Evolutionary conservation across 2,329 filamentous ascomycete species (phyloP).

Genomic region (Hymenoscyphus repandus): DNA sequence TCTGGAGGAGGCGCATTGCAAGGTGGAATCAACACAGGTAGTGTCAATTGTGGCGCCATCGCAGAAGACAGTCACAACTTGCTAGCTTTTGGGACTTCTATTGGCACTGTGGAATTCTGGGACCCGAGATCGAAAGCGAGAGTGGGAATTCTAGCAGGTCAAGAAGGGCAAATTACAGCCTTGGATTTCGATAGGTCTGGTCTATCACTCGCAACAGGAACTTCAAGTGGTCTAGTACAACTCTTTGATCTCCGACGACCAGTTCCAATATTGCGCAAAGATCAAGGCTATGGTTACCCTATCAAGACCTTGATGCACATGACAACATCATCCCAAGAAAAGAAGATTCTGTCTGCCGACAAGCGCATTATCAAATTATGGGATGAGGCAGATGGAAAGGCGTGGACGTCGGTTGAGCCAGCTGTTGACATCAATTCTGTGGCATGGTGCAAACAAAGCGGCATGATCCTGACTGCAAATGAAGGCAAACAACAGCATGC

Average conservation of each 20-base stretch:
- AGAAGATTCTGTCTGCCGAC: conserved; percentile 87
- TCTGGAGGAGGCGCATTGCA: conserved; percentile 71
- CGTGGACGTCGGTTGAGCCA: conserved; percentile 95
- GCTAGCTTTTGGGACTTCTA: conserved; percentile 85
- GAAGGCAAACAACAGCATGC: conserved; percentile 93
- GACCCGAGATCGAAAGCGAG: conserved; percentile 79
- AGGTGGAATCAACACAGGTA: conserved; percentile 77
- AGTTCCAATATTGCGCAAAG: conserved; percentile 79
- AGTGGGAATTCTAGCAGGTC: conserved; percentile 68
- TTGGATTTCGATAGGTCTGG: conserved; percentile 82
- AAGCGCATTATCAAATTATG: conserved; percentile 97
- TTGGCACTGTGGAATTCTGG: conserved; percentile 97
- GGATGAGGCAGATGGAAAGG: conserved; percentile 74
- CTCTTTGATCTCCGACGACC: conserved; percentile 91
- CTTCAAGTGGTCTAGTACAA: conserved; percentile 81
- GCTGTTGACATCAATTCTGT: conserved; percentile 93
- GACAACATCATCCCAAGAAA: conserved; percentile 68
- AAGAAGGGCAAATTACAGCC: conserved; percentile 74
- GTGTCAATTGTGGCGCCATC: conserved; percentile 81
- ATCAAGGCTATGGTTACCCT: conserved; percentile 91
- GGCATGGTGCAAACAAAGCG: conserved; percentile 84
- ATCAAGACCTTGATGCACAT: conserved; percentile 77
- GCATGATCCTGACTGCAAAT: conserved; percentile 95
- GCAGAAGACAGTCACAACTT: conserved; percentile 88
- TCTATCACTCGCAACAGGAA: conserved; percentile 78